Conservation (phyloP, 768 basidiomycete genomes). For the Galerina sulciceps region DNA sequence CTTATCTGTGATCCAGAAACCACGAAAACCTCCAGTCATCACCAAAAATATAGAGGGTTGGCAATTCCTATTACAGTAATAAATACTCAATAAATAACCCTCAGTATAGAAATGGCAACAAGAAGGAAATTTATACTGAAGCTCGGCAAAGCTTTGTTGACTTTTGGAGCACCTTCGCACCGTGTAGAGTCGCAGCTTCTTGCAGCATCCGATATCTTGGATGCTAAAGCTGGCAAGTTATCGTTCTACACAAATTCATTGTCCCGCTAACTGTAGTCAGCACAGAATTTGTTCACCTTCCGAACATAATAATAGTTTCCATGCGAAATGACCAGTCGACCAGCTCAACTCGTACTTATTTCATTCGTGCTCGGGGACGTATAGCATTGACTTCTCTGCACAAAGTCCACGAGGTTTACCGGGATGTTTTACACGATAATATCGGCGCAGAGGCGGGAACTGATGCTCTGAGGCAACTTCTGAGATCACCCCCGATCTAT, state of each 20-base stretch:
- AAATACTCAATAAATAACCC: neutral
- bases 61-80: neutral
- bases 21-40: slow-evolving; percentile 38
- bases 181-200: slow-evolving; percentile 88
- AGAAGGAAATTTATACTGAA: slow-evolving; percentile 80
- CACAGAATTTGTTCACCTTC: slow-evolving; percentile 79
- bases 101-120: slow-evolving; percentile 42
- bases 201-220: slow-evolving; percentile 78
- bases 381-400: slow-evolving; percentile 85
- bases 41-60: slow-evolving; percentile 52
- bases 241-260: neutral
- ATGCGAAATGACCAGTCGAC: slow-evolving; percentile 73
- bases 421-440: slow-evolving; percentile 83
- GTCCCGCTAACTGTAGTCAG: neutral
- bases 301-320: slow-evolving; percentile 78
- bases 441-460: slow-evolving; percentile 77
- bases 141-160: slow-evolving; percentile 84
- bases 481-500: slow-evolving; percentile 72
- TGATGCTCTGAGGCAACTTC: slow-evolving; percentile 62
- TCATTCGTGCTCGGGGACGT: slow-evolving; percentile 80
- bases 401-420: slow-evolving; percentile 83
- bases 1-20: slow-evolving; percentile 28
- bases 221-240: slow-evolving; percentile 64
- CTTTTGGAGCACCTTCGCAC: slow-evolving; percentile 95
- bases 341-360: slow-evolving; percentile 75